Base-by-base conservation (phyloP, 2,329 filamentous ascomycete species). In the Chaetomiaceae sp. region DNA sequence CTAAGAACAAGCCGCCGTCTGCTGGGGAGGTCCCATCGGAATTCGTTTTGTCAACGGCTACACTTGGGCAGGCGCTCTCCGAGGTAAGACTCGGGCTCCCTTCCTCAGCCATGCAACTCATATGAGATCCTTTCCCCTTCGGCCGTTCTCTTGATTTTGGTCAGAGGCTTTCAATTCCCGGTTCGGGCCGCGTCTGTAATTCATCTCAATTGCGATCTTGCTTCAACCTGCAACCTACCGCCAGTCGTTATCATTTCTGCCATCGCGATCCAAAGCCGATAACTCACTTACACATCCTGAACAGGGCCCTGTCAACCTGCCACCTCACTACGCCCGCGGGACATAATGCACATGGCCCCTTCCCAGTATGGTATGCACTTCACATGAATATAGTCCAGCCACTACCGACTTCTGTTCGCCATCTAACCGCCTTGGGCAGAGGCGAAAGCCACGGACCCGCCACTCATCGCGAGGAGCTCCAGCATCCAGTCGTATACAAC, bases 401-500 rank as follows among this genome's bases (percentile, higher is more conserved):
- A 32, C 17, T 6, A 17, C 11, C 17, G 20, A 2, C 7, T 15
- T 14, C 11, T 20, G 5, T 22, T 22, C 15, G 12, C 20, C 24
- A 26, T 26, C 51, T 52, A 19, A 55, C 45, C 5, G 22, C 14
- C 7, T 30, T 5, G 9, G 20, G 29, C 22, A 62, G 64, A 66
- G 49, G 64, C 78, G 57, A 67, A 71, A 48, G 58, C 68, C 32
- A 83, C 79, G 19, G 89, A 96, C 59, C 88, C 90, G 24, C 75
- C 81, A n/a, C 74, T 96, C 11, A 73, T 97, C 50, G 84, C 76
- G 63, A 85, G 89, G 57, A 76, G 91, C 64, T 89, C 87, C 12
- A 74, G 77, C 32, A 74, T 84, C 56, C 76, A 77, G 59, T 75
- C 81, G 5, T 95, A 89, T 64, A 81, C 75, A n/a, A 90, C 89